A percentile compares a stretch with the other conserved stretches of the same genome.
Conservation (phyloP, 441 rosid genomes). For the Populus trichocarpa region DNA sequence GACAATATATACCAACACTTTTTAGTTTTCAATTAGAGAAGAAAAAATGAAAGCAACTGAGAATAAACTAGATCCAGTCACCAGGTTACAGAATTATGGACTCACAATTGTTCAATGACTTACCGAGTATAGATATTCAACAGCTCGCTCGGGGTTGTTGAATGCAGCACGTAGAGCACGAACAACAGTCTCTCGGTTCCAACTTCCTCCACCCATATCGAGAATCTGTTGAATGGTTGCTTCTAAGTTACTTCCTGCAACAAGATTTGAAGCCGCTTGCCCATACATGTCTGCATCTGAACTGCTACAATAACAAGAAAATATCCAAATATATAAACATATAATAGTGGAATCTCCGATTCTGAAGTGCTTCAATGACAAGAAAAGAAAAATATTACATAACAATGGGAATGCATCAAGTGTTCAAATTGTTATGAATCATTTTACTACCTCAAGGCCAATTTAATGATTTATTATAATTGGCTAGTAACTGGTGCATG, state of each 20-base stretch:
- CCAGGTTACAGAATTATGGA: background rate
- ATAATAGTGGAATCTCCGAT: background rate
- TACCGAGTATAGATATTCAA: slow-evolving; percentile 86
- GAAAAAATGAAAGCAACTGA: background rate
- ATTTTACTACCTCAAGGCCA: background rate
- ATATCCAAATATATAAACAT: background rate
- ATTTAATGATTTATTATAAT: too few relatives aligned
- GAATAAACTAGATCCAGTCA: background rate
- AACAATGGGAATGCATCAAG: background rate
- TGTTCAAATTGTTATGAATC: background rate
- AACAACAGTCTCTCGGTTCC: slow-evolving; percentile 80
- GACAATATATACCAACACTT: background rate
- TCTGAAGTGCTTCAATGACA: background rate
- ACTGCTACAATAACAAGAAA: slow-evolving; percentile 32
- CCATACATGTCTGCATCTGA: slow-evolving; percentile 56
- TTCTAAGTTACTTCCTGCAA: slow-evolving; percentile 77
- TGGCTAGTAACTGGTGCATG: too few relatives aligned
- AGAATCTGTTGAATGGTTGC: slow-evolving; percentile 76
- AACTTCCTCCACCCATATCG: slow-evolving; percentile 93
- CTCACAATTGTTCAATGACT: slow-evolving; percentile 14
- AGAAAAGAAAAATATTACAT: too few relatives aligned
- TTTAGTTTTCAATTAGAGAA: background rate
- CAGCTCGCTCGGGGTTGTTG: slow-evolving; percentile 94
- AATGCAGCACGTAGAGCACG: slow-evolving; percentile 90
- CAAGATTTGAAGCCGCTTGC: slow-evolving; percentile 81